Conservation (phyloP, 257 asterid genomes). For the Solanum bulbocastanum region DNA sequence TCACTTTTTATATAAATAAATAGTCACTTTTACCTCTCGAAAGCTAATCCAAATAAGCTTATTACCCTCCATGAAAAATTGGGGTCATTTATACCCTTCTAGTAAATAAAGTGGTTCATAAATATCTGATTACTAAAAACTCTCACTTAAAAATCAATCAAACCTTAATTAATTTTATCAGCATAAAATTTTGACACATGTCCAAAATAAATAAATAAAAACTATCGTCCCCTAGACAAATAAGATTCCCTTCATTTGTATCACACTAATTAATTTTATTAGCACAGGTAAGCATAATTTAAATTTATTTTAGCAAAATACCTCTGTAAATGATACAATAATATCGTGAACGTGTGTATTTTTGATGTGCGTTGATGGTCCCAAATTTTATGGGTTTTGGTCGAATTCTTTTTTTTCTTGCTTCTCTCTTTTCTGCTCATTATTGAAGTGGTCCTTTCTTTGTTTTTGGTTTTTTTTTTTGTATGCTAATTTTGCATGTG, state of each 20-base stretch:
- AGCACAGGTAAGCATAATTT: not conserved
- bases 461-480: too few species aligned
- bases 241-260: not conserved
- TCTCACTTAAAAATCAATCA: not conserved
- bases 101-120: not conserved
- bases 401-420: too few species aligned
- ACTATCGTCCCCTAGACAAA: not conserved
- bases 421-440: too few species aligned
- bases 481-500: too few species aligned
- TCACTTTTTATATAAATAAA: too few species aligned
- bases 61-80: not conserved
- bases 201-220: not conserved
- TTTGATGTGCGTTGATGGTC: too few species aligned
- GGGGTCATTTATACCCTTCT: not conserved
- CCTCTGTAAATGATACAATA: not conserved
- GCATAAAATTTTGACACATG: not conserved
- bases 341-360: not conserved
- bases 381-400: too few species aligned
- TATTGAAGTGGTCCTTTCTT: too few species aligned
- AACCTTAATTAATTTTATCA: not conserved
- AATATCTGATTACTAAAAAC: not conserved
- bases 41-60: not conserved
- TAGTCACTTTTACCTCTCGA: not conserved
- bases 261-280: not conserved
- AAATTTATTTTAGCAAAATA: not conserved